These are phyloP conservation scores for Quercus wislizeni DNA, from an alignment of 306 rosid genomes.

Conservation along the genomic window DNA sequence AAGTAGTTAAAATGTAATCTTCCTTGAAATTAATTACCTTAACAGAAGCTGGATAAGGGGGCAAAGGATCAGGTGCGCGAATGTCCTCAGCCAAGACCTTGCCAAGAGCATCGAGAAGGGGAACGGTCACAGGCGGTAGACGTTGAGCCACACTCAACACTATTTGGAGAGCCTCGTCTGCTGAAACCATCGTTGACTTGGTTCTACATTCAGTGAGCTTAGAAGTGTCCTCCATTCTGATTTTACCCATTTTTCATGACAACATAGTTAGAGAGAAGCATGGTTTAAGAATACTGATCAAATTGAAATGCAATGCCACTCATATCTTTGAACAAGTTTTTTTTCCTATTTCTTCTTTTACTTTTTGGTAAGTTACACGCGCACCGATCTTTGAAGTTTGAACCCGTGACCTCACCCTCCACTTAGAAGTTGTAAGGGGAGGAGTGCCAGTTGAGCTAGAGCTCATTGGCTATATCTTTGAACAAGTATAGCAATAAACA, in stretches of 20 bases:
- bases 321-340: neutral
- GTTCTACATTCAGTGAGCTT: neutral
- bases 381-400: too few species aligned
- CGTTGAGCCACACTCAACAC: conserved; percentile 51
- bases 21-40: conserved; percentile 37
- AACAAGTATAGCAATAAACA: too few species aligned
- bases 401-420: too few species aligned
- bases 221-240: neutral
- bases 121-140: conserved; percentile 52
- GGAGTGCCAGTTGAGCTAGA: too few species aligned
- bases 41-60: conserved; percentile 75
- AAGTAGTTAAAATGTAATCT: too few species aligned
- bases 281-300: too few species aligned
- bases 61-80: conserved; percentile 68
- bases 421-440: too few species aligned
- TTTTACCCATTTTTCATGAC: neutral
- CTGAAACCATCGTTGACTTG: conserved; percentile 43
- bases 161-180: conserved; percentile 43
- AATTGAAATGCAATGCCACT: too few species aligned
- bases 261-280: neutral
- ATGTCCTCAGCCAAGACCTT: conserved; percentile 70
- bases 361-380: too few species aligned
- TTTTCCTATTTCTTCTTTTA: neutral
- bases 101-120: conserved; percentile 68
- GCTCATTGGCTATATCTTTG: too few species aligned